Evolutionary conservation across 176 grass and related monocot species (phyloP), one percentile per base, ranked within the genome.

Genomic region (Musa acuminata): DNA sequence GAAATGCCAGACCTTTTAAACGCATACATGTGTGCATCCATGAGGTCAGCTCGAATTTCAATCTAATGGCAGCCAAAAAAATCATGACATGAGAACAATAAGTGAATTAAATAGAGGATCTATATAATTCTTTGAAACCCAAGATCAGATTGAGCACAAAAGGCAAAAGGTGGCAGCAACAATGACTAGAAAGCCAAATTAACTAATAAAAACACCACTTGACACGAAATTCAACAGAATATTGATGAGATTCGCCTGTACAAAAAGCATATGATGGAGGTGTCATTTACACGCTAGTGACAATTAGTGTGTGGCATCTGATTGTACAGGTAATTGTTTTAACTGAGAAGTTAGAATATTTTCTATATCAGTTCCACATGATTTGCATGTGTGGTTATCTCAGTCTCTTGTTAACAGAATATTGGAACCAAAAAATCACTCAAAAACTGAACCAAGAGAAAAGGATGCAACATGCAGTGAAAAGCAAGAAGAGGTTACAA

Each of bases 11-110:
- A 93, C 95, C 95, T 98, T 79, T 93, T 98, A 82, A 98, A 98
- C 77, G 95, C 88, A 91, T 98, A 98, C 58, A 98, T 80, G 84
- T 98, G 90, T 64, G 90, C 95, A 87, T 98, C 95, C 95, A 98
- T 93, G 52, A 98, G 84, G 84, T 98, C 95, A 77, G 82, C 88
- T 89, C 84, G 90, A 75, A 98, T 93, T 89, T 98, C 95, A 86
- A 93, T 93, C 95, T 98, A 72, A 35, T 27, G 8, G n/a, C 20
- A 73, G 22, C 54, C 55, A 75, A 65, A 53, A 14, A 62, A 48
- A 51, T 77, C n/a, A 21, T 70, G 17, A 10, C 10, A 50, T 70
- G 8, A 70, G 67, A 49, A 51, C 48, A 7, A 51, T 25, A 67
- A 67, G 12, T 12, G 35, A 29, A 67, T 60, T 60, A 60, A 14